Base-by-base conservation (phyloP, 2,329 filamentous ascomycete genomes). In the Xylaria sp. region DNA sequence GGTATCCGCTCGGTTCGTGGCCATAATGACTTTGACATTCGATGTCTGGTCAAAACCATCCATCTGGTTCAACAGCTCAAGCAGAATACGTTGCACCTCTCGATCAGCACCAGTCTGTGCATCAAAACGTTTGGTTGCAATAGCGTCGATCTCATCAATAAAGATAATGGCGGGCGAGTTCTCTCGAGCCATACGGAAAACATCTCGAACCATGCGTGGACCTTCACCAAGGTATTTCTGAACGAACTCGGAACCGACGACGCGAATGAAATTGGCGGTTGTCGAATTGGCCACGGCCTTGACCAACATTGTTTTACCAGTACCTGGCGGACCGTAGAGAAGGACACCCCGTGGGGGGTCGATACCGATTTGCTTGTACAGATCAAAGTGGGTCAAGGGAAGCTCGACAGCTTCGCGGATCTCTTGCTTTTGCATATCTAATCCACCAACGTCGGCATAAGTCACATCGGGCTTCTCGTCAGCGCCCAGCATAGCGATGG, bases 11-110 rank as follows among this genome's bases (percentile, higher is more conserved):
- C 96, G 92, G 86, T 99, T 99, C 75, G 96, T 99, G 74, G 96
- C 96, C 96, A 99, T 99, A 84, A 99, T 99, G 80, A 99, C 96
- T 86, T 99, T 99, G 83, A 99, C 96, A 82, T 99, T 99, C 81
- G 94, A 93, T 0, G 94, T 97, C 83, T 99, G 96, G 82, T 99
- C 96, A 85, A 99, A 99, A 73, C 96, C 96, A 81, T 99, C 96
- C 96, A 99, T 99, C 84, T 99, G 96, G 85, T 99, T 99, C 73
- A 99, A 91, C 74, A 99, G 86, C 82, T 99, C 96, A 69, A 99
- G 91, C 69, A 99, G 86, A 78, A 99, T 99, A 87, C 96, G 95
- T 85, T 99, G 96, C 18, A 99, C 96, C 83, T 99, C 96, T 84
- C 96, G 90, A 80, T 99, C 96, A 74, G 96, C 96, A 81, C 96